A percentile compares a stretch with the other conserved stretches of the same genome.
These are phyloP conservation scores for Neospora caninum DNA, from an alignment of 169 alveolate genomes.

Conservation along the genomic window DNA sequence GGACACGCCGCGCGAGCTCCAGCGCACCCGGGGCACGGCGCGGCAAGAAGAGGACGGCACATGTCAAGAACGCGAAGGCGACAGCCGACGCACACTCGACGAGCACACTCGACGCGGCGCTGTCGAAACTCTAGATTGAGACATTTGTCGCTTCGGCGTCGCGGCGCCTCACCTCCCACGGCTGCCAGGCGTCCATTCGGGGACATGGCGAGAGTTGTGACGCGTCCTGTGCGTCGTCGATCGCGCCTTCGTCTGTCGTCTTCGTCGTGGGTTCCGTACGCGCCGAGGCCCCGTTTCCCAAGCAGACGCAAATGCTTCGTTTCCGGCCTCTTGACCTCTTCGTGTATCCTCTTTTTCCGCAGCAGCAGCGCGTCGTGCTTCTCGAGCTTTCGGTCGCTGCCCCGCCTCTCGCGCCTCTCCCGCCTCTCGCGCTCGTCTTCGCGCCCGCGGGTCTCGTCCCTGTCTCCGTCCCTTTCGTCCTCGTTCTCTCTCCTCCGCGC, in stretches of 20 bases:
- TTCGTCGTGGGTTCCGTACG: neutral
- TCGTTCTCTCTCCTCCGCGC: neutral
- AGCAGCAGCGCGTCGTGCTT: neutral
- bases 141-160: neutral
- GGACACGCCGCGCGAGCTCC: too few relatives aligned
- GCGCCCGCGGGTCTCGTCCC: neutral
- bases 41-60: too few relatives aligned
- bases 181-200: slow-evolving; percentile 47
- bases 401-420: neutral
- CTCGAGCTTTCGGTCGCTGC: neutral
- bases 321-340: neutral
- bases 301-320: neutral
- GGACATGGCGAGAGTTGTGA: slow-evolving; percentile 34
- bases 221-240: neutral
- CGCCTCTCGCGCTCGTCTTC: neutral
- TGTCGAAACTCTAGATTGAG: too few relatives aligned
- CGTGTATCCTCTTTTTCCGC: neutral
- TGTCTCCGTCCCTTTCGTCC: neutral
- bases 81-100: too few relatives aligned
- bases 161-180: neutral
- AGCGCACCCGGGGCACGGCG: too few relatives aligned
- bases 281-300: neutral
- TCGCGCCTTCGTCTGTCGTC: neutral
- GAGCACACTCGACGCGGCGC: too few relatives aligned
- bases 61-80: too few relatives aligned